Base-by-base conservation (phyloP, 1,284 basidiomycete species). In the Rhodotorula mucilaginosa region DNA sequence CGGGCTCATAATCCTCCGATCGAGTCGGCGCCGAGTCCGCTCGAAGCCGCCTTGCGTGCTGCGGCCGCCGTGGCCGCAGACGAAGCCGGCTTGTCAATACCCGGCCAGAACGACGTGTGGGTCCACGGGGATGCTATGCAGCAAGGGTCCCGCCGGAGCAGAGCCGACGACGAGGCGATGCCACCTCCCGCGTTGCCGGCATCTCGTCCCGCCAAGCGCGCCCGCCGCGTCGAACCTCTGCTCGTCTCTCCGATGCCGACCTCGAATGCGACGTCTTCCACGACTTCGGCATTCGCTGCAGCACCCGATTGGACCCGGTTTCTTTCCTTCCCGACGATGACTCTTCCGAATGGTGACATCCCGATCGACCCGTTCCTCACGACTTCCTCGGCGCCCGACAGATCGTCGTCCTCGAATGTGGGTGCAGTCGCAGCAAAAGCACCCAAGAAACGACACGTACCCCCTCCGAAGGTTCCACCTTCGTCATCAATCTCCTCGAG, bases 141-240 rank as follows among this genome's bases (percentile, higher is more conserved):
- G 5, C 23, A 2, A 47, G 15, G 13, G 18, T 12, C 21, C 49
- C 51, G 6, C 47, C 48, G 31, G 52, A 47, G 26, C 48, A 29
- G 21, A 48, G 57, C 23, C 51, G 34, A 58, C 46, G 19, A 54
- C 26, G 61, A 68, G 51, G 61, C 57, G n/a, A 72, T 72, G 70
- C 70, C 70, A 6, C 70, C 70, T 3, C 70, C 70, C 2, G 67
- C 70, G 1, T 29, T 72, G 0, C 70, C 70, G 3, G 57, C 57
- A 2, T 54, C 67, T 1, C 70, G 66, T 2, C 67, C 66, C 3
- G 63, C 67, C 19, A 72, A 72, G n/a, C 68, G 65, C 54, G 64
- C 67, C 39, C 70, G 70, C 4, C 67, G 70, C 8, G 67, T 72
- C 51, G 70, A 72, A 47, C 70, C 70, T 18, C 62, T 57, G 23